Conservation (phyloP, 129 eudicot genomes). For the Escallonia herrerae region DNA sequence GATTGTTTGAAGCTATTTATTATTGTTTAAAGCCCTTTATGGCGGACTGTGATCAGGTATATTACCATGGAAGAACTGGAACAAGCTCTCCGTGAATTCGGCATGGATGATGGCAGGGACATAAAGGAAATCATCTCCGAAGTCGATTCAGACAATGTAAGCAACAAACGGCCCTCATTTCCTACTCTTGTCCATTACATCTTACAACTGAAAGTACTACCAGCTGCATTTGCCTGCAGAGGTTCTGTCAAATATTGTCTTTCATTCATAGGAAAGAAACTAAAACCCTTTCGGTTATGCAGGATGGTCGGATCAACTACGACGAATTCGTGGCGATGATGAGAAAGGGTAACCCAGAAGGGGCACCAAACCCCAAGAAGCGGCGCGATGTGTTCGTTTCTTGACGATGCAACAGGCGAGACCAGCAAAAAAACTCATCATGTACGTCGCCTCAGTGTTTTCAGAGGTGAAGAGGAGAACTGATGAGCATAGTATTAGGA, state of each 20-base stretch:
- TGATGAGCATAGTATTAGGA: not conserved
- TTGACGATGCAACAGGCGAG: constrained; percentile 22
- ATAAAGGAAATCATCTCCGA: constrained; percentile 73
- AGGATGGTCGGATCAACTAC: constrained; percentile 94
- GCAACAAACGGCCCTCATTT: constrained; percentile 6
- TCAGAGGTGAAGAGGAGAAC: constrained; percentile 8
- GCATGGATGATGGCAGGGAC: constrained; percentile 61
- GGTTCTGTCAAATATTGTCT: too few species aligned
- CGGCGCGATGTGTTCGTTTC: constrained; percentile 45
- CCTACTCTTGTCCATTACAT: too few species aligned
- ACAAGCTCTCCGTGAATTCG: constrained; percentile 76
- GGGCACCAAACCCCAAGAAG: constrained; percentile 57
- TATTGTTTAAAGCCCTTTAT: too few species aligned
- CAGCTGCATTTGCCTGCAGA: too few species aligned
- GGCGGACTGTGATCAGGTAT: constrained; percentile 26
- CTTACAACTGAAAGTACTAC: too few species aligned
- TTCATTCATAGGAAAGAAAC: constrained; percentile 26
- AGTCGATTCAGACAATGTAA: constrained; percentile 70
- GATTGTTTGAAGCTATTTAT: too few species aligned
- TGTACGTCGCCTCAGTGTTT: constrained; percentile 5
- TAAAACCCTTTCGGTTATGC: constrained; percentile 16
- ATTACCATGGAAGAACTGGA: constrained; percentile 82
- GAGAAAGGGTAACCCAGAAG: constrained; percentile 75
- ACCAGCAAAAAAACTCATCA: not conserved
- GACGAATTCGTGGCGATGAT: constrained; percentile 96